These are phyloP conservation scores for Solanum microdontum DNA, from an alignment of 257 asterid genomes.

Conservation along the genomic window DNA sequence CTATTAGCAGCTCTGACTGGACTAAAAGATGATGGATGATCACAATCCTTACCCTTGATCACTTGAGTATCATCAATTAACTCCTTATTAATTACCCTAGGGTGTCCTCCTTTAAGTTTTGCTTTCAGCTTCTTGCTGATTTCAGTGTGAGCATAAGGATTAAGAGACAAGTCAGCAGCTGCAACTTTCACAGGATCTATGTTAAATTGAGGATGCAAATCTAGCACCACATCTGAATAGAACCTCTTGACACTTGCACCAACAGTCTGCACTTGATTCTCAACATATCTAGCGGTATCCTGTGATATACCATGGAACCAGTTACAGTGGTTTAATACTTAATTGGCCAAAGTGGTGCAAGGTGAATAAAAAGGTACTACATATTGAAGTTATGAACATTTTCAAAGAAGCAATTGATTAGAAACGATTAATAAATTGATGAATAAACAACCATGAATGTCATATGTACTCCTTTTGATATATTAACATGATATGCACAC, in stretches of 20 bases:
- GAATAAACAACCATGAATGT: not conserved
- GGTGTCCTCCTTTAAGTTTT: slow-evolving; percentile 15
- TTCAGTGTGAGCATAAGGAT: slow-evolving; percentile 29
- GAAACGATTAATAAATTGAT: not conserved
- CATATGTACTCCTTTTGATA: not conserved
- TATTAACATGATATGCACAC: not conserved
- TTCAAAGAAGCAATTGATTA: not conserved
- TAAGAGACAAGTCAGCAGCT: slow-evolving; percentile 33
- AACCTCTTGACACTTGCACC: slow-evolving; percentile 64
- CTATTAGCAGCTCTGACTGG: not conserved
- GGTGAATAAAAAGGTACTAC: not conserved
- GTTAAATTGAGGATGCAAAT: slow-evolving; percentile 35
- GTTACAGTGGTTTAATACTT: not conserved
- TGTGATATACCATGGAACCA: not conserved
- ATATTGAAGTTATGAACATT: not conserved
- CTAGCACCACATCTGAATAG: slow-evolving; percentile 66
- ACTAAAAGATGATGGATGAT: not conserved
- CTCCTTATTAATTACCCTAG: slow-evolving; percentile 15
- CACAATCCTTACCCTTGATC: slow-evolving; percentile 10
- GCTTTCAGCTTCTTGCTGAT: slow-evolving; percentile 27
- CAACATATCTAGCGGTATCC: slow-evolving; percentile 70
- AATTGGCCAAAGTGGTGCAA: not conserved
- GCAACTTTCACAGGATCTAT: slow-evolving; percentile 39
- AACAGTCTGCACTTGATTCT: slow-evolving; percentile 67
- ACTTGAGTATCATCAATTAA: slow-evolving; percentile 23